A percentile compares a stretch with the other conserved stretches of the same genome.
These are phyloP conservation scores for Termitomyces sp. DNA, from an alignment of 768 basidiomycete genomes.

Conservation along the genomic window DNA sequence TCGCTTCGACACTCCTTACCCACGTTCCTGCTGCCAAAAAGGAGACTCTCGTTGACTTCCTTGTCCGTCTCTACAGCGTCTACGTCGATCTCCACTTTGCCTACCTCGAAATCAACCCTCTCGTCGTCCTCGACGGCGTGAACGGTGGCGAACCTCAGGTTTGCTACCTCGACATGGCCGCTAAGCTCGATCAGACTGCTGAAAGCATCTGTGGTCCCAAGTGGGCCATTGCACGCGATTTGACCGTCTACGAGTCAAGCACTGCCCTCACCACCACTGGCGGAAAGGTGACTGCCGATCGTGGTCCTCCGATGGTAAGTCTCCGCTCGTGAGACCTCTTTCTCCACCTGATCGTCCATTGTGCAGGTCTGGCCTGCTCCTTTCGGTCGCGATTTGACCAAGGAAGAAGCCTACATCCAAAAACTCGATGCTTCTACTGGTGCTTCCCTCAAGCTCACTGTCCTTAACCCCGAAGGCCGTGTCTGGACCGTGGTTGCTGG, in stretches of 20 bases:
- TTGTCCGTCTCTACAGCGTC: constrained; percentile 91
- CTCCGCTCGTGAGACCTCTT: not conserved
- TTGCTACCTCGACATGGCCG: constrained; percentile 98
- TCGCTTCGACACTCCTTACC: constrained; percentile 72
- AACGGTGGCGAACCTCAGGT: constrained; percentile 67
- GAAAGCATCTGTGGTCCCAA: constrained; percentile 98
- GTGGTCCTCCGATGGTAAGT: constrained; percentile 90
- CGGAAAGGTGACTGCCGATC: constrained; percentile 75
- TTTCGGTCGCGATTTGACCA: constrained; percentile 96
- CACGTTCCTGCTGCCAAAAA: constrained; percentile 84
- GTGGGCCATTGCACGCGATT: constrained; percentile 96
- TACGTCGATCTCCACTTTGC: constrained; percentile 99
- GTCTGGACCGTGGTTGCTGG: constrained; percentile 99
- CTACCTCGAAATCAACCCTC: constrained; percentile 99
- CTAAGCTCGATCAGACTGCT: constrained; percentile 98
- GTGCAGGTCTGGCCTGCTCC: constrained; percentile 79
- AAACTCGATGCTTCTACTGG: constrained; percentile 96
- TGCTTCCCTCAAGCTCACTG: constrained; percentile 96
- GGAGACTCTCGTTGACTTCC: constrained; percentile 91
- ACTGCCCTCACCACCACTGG: constrained; percentile 23
- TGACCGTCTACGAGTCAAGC: constrained; percentile 57
- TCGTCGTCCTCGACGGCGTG: constrained; percentile 86
- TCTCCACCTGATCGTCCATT: not conserved
- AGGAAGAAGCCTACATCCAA: constrained; percentile 99
- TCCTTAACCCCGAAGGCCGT: constrained; percentile 90